Evolutionary conservation across 768 basidiomycete species (phyloP).

Genomic region (Boletus sp.): DNA sequence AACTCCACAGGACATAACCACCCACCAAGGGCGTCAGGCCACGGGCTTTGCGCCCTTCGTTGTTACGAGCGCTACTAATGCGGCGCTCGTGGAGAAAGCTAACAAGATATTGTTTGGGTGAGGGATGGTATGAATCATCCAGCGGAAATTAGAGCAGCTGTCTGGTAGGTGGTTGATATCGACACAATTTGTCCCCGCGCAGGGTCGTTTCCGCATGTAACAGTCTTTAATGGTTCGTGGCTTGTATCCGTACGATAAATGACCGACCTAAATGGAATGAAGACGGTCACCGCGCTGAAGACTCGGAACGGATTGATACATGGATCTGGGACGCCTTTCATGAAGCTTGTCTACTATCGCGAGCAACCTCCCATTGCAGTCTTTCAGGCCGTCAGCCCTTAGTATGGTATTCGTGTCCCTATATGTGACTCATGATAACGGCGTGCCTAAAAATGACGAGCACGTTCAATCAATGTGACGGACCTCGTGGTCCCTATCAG

Average conservation of each 20-base stretch:
- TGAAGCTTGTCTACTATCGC: background rate
- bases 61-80: conserved; percentile 6
- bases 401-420: background rate
- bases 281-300: background rate
- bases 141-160: background rate
- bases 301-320: background rate
- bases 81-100: conserved; percentile 24
- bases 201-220: background rate
- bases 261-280: background rate
- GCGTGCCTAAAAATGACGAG: background rate
- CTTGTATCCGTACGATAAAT: background rate
- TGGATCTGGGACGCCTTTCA: background rate
- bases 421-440: background rate
- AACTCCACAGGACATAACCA: conserved; percentile 32
- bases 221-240: background rate
- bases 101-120: conserved; percentile 25
- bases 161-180: background rate
- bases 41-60: conserved; percentile 43
- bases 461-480: background rate
- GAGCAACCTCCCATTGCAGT: background rate
- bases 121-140: background rate
- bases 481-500: background rate
- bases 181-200: background rate
- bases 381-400: background rate
- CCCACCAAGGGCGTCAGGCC: conserved; percentile 35